A percentile compares a stretch with the other conserved stretches of the same genome.
phyloP scores from a whole-genome alignment of 2,329 filamentous ascomycete genomes.

The Penicillium paneum region DNA sequence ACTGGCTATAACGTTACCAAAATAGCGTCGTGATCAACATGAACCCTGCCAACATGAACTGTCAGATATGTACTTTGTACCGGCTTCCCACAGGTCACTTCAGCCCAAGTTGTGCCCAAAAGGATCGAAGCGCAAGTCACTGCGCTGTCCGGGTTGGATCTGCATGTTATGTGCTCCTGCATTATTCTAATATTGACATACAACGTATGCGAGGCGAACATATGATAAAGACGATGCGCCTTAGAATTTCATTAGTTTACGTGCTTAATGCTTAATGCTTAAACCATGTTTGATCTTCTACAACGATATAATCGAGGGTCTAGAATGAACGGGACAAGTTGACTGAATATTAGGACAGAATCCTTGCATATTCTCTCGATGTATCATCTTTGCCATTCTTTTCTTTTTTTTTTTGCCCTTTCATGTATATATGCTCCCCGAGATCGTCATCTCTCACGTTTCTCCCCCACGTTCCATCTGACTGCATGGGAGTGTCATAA shows the following conservation, averaged over 20 bases:
- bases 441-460: not conserved
- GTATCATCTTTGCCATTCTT: not conserved
- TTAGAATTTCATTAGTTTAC: no score
- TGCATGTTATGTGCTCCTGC: not conserved
- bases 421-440: not conserved
- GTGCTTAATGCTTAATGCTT: no score
- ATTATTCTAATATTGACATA: no score
- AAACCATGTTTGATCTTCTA: no score
- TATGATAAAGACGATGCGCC: no score
- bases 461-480: not conserved
- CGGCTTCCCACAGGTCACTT: not conserved
- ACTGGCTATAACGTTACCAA: not conserved
- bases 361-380: not conserved
- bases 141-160: constrained; percentile 5
- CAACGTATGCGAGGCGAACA: no score
- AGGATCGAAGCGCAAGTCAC: constrained; percentile 20
- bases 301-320: not conserved
- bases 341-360: not conserved
- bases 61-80: not conserved
- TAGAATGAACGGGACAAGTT: not conserved
- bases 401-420: not conserved
- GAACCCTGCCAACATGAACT: not conserved
- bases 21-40: not conserved
- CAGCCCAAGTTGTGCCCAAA: constrained; percentile 16
- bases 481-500: not conserved